Base-by-base conservation (phyloP, 768 basidiomycete genomes). In the Boletus coccyginus region DNA sequence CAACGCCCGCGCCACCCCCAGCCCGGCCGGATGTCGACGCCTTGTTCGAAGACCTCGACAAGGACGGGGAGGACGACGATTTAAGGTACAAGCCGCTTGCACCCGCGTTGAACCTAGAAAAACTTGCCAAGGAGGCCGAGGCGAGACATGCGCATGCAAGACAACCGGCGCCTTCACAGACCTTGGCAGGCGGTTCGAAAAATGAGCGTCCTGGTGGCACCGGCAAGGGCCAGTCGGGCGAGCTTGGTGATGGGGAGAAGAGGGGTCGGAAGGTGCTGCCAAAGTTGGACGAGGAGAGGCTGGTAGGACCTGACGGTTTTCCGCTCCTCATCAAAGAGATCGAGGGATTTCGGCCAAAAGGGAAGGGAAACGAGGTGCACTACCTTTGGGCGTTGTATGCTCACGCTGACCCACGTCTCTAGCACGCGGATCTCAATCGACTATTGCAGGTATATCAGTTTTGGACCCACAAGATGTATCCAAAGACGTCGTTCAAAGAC, bases 401-500 rank as follows among this genome's bases (percentile, higher is more conserved):
- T 32, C 27, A 6, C 1, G n/a, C 38, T 63, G 56, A 65, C 40
- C 4, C 3, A 12, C 14, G 43, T 13, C 1, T 52, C 43, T 50
- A 98, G 95, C 78, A 78, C n/a, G 71, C 81, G 49, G 95, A 99
- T 71, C 80, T 99, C 39, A 84, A 83, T 59, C 78, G 89, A 39
- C 74, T 98, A 14, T 76, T 98, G 52, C 84, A 86, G 58, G 75
- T 90, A 36, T 98, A 98, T 68, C 93, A 94, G 66, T 90, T 94
- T 64, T 99, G 97, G 97, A 82, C 93, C 5, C 97, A 98, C 74
- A 83, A 81, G 63, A 78, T 99, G 78, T 95, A 89, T 67, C 97
- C 97, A 6, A 92, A 89, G 65, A 87, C 83, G 5, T 86, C 88
- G 40, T 97, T 98, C 70, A 78, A 79, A 44, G 94, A 97, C 66